Conservation (phyloP, 805 yeast species). For the Scheffersomyces lignosus region DNA sequence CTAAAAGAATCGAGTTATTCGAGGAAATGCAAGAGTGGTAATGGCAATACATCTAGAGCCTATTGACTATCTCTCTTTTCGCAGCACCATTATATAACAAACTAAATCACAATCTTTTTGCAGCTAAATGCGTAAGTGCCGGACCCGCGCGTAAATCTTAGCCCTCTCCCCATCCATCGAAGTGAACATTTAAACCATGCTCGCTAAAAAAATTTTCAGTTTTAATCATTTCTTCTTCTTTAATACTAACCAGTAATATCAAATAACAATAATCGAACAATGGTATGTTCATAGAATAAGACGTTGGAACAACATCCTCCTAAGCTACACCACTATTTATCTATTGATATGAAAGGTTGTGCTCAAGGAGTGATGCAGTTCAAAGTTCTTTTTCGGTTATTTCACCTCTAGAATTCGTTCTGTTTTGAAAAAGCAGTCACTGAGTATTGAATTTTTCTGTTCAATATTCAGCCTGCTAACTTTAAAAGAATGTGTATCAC, state of each 20-base stretch:
- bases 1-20: conserved; percentile 6
- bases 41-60: no score
- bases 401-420: not conserved
- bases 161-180: no score
- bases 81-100: no score
- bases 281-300: conserved; percentile 13
- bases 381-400: not conserved
- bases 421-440: no score
- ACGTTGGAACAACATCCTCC: conserved; percentile 21
- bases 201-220: not conserved
- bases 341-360: conserved; percentile 8
- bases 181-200: no score
- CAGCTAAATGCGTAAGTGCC: no score
- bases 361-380: conserved; percentile 16
- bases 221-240: not conserved
- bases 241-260: not conserved
- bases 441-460: no score
- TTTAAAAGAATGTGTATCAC: conserved; percentile 14
- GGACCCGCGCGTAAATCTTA: no score
- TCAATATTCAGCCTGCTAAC: no score
- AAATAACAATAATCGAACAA: conserved; percentile 3
- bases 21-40: conserved; percentile 5
- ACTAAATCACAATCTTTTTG: no score
- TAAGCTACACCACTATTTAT: conserved; percentile 8
- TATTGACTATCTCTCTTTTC: no score